Evolutionary conservation across 345 rosid genomes (phyloP).

Genomic region (Kandelia obovata): DNA sequence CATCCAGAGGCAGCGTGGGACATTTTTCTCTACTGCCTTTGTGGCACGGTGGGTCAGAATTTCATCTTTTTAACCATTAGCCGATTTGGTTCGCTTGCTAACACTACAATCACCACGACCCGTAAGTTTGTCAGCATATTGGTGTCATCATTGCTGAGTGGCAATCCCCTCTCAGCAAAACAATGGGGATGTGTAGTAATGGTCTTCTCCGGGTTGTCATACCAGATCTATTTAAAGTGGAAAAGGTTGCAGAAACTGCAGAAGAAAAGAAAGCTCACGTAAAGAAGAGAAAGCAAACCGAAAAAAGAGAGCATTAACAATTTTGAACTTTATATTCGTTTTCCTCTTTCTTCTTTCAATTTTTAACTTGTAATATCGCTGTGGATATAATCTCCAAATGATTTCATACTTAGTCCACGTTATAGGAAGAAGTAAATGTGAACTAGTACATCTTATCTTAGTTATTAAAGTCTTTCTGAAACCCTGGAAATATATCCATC

Average conservation of each 20-base stretch:
- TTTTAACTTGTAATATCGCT: background rate
- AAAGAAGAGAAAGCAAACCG: constrained; percentile 35
- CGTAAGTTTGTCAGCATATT: constrained; percentile 92
- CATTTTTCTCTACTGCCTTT: constrained; percentile 74
- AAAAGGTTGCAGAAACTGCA: constrained; percentile 60
- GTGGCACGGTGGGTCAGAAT: constrained; percentile 95
- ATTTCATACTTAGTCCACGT: background rate
- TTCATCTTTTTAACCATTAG: constrained; percentile 93
- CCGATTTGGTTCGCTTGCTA: constrained; percentile 87
- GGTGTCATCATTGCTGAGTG: constrained; percentile 77
- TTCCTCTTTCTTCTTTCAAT: background rate
- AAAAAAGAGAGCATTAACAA: constrained; percentile 20
- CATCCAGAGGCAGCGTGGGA: constrained; percentile 94
- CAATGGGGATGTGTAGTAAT: constrained; percentile 90
- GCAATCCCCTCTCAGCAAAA: constrained; percentile 77
- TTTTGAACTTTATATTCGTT: constrained; percentile 4
- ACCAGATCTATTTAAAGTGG: constrained; percentile 93
- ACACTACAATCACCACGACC: constrained; percentile 91
- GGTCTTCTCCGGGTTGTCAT: constrained; percentile 96
- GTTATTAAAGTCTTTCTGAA: no score
- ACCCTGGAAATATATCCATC: no score
- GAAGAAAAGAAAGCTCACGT: constrained; percentile 68
- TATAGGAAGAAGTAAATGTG: background rate
- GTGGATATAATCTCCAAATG: background rate
- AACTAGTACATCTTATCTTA: background rate